Evolutionary conservation across 2,329 filamentous ascomycete genomes (phyloP).

Genomic region (Pestalotiopsis sp.): DNA sequence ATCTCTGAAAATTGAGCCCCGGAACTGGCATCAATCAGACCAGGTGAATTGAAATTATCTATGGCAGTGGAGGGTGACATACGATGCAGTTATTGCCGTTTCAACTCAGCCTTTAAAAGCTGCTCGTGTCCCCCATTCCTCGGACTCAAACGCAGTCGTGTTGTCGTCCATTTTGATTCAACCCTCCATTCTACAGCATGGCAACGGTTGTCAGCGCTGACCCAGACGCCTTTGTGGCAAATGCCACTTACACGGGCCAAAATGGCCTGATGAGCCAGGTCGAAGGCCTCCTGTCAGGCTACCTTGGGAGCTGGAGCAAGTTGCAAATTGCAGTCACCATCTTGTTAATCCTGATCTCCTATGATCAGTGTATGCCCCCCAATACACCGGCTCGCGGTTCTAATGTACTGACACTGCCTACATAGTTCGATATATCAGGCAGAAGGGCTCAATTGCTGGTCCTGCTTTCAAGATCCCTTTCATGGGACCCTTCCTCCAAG

Average conservation of each 20-base stretch:
- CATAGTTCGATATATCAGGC: slow-evolving; percentile 61
- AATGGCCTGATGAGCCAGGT: background rate
- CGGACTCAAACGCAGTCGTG: background rate
- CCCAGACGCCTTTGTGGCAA: background rate
- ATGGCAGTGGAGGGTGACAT: background rate
- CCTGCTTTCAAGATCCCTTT: slow-evolving; percentile 67
- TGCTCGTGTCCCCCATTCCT: background rate
- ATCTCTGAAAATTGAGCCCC: background rate
- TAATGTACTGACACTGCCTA: background rate
- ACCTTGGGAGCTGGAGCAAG: background rate
- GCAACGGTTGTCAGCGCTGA: background rate
- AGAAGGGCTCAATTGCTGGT: slow-evolving; percentile 66
- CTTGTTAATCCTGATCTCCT: background rate
- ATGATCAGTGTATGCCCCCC: slow-evolving; percentile 5
- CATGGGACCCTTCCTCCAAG: slow-evolving; percentile 78
- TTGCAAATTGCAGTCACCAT: slow-evolving; percentile 3
- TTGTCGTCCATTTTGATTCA: background rate
- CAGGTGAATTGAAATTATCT: background rate
- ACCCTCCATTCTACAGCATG: background rate
- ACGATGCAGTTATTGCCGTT: background rate
- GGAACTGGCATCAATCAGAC: background rate
- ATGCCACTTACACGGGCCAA: background rate
- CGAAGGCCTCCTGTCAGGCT: background rate
- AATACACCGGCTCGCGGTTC: background rate
- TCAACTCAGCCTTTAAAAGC: background rate